These are phyloP conservation scores for Cercospora nicotianae DNA, from an alignment of 2,329 filamentous ascomycete genomes.

Conservation along the genomic window DNA sequence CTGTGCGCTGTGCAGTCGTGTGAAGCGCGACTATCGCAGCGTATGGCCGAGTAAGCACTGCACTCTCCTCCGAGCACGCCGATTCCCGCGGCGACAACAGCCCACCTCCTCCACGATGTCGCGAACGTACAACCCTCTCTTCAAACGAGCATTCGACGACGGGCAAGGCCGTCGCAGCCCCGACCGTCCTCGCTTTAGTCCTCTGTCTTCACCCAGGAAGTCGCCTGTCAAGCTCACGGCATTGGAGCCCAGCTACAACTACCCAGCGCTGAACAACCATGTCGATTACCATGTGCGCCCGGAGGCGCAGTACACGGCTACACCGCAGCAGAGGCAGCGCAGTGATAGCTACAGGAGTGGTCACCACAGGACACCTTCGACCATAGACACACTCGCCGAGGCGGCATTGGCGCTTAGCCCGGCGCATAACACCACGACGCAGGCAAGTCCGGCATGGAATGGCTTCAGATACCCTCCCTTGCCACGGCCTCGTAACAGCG, in stretches of 20 bases:
- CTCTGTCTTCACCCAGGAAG: constrained; percentile 16
- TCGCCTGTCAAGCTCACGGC: constrained; percentile 34
- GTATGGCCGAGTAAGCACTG: not conserved
- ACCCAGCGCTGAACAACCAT: constrained; percentile 35
- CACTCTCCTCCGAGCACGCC: not conserved
- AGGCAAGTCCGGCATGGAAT: constrained; percentile 22
- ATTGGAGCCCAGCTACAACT: constrained; percentile 39
- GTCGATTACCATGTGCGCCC: constrained; percentile 27
- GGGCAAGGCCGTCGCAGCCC: not conserved
- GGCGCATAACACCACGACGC: constrained; percentile 23
- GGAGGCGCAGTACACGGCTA: constrained; percentile 24
- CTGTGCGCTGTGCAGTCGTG: not conserved
- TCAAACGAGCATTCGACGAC: constrained; percentile 7
- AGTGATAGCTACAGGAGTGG: constrained; percentile 28
- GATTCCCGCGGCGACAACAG: constrained; percentile 1
- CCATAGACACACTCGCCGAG: constrained; percentile 49
- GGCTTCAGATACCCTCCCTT: constrained; percentile 26
- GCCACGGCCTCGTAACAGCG: constrained; percentile 31
- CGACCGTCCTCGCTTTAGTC: not conserved
- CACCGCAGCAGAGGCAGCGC: constrained; percentile 23
- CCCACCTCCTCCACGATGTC: constrained; percentile 8
- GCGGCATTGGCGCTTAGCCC: constrained; percentile 45
- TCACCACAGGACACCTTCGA: constrained; percentile 37
- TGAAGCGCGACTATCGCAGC: not conserved
- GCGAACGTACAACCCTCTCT: constrained; percentile 11